A percentile compares a stretch with the other conserved stretches of the same genome.
phyloP scores from a whole-genome alignment of 192 early-diverging fungal genomes.

The Coemansia sp. region DNA sequence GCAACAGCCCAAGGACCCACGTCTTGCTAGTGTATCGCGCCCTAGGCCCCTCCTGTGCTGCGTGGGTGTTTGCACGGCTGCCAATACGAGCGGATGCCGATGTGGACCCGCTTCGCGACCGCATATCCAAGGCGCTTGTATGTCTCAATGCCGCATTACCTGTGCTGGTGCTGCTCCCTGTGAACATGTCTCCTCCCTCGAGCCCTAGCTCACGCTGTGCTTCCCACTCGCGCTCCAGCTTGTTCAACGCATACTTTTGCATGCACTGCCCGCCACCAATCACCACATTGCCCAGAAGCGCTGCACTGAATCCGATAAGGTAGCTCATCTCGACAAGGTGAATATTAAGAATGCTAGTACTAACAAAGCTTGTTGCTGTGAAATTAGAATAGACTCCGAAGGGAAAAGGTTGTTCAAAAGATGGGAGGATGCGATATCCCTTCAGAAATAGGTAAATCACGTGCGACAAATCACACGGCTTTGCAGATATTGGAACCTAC shows the following conservation, averaged over 20 bases:
- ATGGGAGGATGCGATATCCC: no score
- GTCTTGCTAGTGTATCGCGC: conserved; percentile 41
- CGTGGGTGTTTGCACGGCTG: not conserved
- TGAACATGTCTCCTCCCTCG: conserved; percentile 6
- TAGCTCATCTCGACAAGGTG: conserved; percentile 14
- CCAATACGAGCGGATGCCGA: not conserved
- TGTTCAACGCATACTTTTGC: conserved; percentile 52
- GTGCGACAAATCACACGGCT: not conserved
- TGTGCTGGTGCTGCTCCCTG: not conserved
- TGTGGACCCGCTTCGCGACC: conserved; percentile 19
- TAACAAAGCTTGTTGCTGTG: not conserved
- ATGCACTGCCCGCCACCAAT: conserved; percentile 54
- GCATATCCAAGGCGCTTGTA: conserved; percentile 16
- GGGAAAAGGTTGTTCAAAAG: no score
- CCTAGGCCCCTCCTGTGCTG: conserved; percentile 7
- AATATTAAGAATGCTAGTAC: no score
- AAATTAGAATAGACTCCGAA: not conserved
- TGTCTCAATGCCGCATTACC: conserved; percentile 9
- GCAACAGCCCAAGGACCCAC: conserved; percentile 41
- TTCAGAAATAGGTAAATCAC: no score
- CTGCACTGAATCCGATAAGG: conserved; percentile 42
- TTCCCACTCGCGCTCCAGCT: conserved; percentile 44
- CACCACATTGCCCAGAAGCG: conserved; percentile 48
- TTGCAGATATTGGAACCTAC: not conserved
- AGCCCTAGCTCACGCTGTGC: conserved; percentile 11